Percentiles rank a stretch among this genome's conserved stretches.
These are phyloP conservation scores for Penicillium sp. DNA, from an alignment of 2,329 filamentous ascomycete genomes.

Conservation along the genomic window DNA sequence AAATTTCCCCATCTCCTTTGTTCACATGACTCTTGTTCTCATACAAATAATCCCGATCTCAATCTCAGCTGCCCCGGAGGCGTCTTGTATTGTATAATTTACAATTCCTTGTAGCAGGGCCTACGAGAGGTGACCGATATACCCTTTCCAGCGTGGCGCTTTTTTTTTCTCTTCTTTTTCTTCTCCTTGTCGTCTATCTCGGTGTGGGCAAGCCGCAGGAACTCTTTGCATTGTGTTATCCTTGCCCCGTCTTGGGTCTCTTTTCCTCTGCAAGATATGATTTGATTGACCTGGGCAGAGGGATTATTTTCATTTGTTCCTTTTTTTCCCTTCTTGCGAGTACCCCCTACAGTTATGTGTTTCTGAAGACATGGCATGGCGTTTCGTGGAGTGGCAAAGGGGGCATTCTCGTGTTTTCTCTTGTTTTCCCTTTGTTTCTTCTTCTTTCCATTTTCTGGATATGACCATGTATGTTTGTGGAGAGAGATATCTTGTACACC, in stretches of 20 bases:
- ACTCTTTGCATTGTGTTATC: neutral
- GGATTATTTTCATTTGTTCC: neutral
- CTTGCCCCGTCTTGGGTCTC: neutral
- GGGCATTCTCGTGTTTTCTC: constrained; percentile 9
- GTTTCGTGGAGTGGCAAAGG: constrained; percentile 19
- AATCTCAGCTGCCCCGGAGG: constrained; percentile 12
- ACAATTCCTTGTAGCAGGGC: constrained; percentile 21
- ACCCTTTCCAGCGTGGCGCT: constrained; percentile 7
- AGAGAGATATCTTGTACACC: neutral
- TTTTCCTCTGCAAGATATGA: neutral
- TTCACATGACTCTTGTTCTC: neutral
- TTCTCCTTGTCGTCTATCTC: neutral
- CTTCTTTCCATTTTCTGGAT: neutral
- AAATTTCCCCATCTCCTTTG: neutral
- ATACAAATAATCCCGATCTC: neutral
- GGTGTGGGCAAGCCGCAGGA: neutral
- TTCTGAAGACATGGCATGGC: constrained; percentile 22
- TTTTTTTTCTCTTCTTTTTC: neutral
- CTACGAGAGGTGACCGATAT: constrained; percentile 19
- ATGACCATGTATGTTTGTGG: neutral
- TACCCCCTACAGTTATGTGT: constrained; percentile 23
- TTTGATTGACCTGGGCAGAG: neutral
- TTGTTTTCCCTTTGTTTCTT: neutral
- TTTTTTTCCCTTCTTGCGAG: constrained; percentile 15
- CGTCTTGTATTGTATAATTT: constrained; percentile 26